Conservation (phyloP, 164 flowering plant genomes). For the Dillenia turbinata region DNA sequence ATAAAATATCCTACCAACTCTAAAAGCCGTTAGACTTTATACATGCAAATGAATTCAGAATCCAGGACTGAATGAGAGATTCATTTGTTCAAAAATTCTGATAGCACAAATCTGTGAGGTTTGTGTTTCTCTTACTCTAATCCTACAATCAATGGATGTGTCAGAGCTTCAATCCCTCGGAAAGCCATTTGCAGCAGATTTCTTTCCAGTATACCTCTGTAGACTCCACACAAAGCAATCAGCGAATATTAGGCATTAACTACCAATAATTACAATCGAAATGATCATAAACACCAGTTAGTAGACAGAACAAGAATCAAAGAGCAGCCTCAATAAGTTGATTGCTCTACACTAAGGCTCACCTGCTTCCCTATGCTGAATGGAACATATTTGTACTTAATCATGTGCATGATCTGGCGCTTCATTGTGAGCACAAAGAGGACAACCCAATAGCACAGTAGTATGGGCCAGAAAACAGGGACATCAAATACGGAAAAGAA, state of each 20-base stretch:
- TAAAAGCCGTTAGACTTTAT: no score
- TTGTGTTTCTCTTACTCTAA: background rate
- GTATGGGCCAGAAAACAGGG: constrained; percentile 81
- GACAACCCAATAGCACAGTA: constrained; percentile 69
- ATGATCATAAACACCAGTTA: background rate
- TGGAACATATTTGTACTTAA: constrained; percentile 65
- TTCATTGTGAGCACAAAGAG: constrained; percentile 76
- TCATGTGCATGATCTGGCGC: constrained; percentile 80
- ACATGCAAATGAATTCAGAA: no score
- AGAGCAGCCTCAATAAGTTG: no score
- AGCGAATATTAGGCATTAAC: background rate
- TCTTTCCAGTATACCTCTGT: constrained; percentile 52
- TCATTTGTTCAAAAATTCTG: constrained; percentile 2
- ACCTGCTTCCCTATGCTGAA: constrained; percentile 78
- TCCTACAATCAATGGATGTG: background rate
- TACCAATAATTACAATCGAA: no score
- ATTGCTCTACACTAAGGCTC: constrained; percentile 1
- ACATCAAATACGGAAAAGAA: constrained; percentile 75
- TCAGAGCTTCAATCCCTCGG: constrained; percentile 29
- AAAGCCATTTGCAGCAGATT: constrained; percentile 30
- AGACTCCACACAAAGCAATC: constrained; percentile 1
- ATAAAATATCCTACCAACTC: no score
- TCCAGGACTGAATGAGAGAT: no score
- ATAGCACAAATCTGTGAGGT: constrained; percentile 9
- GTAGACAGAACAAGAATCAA: background rate